These are phyloP conservation scores for Cairneyella variabilis DNA, from an alignment of 495 filamentous ascomycete species.

Conservation along the genomic window DNA sequence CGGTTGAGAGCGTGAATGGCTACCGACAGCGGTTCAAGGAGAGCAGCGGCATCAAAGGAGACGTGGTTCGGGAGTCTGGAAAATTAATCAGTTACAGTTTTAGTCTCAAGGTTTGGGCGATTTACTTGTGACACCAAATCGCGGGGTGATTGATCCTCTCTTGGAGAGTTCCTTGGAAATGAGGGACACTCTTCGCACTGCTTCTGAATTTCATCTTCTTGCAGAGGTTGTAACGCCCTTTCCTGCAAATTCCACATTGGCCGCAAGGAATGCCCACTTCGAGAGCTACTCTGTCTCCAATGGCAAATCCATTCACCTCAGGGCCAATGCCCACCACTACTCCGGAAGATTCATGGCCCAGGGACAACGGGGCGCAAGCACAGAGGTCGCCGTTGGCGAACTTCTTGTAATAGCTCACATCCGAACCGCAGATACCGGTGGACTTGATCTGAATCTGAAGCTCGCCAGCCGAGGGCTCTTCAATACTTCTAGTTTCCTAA, in stretches of 20 bases:
- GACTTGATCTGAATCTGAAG: conserved; percentile 71
- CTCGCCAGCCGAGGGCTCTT: conserved; percentile 47
- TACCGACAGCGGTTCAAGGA: conserved; percentile 83
- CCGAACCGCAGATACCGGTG: conserved; percentile 79
- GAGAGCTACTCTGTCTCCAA: conserved; percentile 81
- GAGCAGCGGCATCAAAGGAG: conserved; percentile 70
- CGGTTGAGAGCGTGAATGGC: conserved; percentile 79
- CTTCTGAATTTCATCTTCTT: conserved; percentile 76
- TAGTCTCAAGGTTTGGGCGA: conserved; percentile 4
- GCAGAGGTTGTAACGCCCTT: conserved; percentile 88
- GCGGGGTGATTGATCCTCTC: conserved; percentile 86
- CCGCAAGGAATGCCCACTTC: conserved; percentile 84
- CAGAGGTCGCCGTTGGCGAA: conserved; percentile 81
- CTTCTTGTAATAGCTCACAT: conserved; percentile 82
- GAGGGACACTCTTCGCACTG: conserved; percentile 77
- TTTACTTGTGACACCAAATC: conserved; percentile 67
- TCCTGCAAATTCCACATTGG: conserved; percentile 66
- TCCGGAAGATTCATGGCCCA: conserved; percentile 78
- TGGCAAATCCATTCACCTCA: conserved; percentile 43
- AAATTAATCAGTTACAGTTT: conserved; percentile 20
- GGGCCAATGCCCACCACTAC: conserved; percentile 62
- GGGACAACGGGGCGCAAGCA: conserved; percentile 64
- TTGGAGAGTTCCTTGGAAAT: conserved; percentile 88
- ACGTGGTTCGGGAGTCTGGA: conserved; percentile 63
- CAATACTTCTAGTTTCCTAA: conserved; percentile 44